A percentile compares a stretch with the other conserved stretches of the same genome.
Evolutionary conservation across 2,329 filamentous ascomycete species (phyloP).

Genomic region (Exophiala dermatitidis): DNA sequence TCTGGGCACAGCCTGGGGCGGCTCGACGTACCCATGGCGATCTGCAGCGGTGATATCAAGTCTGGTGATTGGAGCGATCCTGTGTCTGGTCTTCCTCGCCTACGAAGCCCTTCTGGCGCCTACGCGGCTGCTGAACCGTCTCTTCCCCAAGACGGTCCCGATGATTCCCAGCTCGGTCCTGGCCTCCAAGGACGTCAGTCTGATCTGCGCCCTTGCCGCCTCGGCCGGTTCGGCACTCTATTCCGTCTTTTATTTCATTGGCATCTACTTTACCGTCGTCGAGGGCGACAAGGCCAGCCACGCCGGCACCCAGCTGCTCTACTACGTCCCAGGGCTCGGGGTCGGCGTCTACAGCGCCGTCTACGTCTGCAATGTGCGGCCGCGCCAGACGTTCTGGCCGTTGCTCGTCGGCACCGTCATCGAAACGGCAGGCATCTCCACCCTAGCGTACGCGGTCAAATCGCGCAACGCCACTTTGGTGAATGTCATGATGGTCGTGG

Average conservation of each 20-base stretch:
- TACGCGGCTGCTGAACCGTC: conserved; percentile 40
- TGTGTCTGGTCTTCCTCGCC: conserved; percentile 34
- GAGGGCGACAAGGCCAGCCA: conserved; percentile 45
- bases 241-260: conserved; percentile 60
- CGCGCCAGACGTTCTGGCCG: conserved; percentile 54
- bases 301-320: conserved; percentile 54
- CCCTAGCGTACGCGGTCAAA: conserved; percentile 53
- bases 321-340: conserved; percentile 57
- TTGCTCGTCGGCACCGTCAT: conserved; percentile 51
- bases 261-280: conserved; percentile 60
- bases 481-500: conserved; percentile 60
- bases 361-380: conserved; percentile 54
- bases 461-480: conserved; percentile 45
- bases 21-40: conserved; percentile 39
- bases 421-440: conserved; percentile 52
- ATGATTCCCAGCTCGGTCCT: conserved; percentile 60
- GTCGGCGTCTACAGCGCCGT: conserved; percentile 53
- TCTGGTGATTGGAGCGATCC: conserved; percentile 36
- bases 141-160: conserved; percentile 50
- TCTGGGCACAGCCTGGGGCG: conserved; percentile 41
- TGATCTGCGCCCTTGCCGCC: conserved; percentile 59
- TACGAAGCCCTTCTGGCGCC: conserved; percentile 46
- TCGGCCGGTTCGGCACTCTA: conserved; percentile 49
- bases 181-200: conserved; percentile 49
- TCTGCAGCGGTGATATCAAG: conserved; percentile 35